Evolutionary conservation across 257 asterid genomes (phyloP).

Genomic region (Forsythia viridissima): DNA sequence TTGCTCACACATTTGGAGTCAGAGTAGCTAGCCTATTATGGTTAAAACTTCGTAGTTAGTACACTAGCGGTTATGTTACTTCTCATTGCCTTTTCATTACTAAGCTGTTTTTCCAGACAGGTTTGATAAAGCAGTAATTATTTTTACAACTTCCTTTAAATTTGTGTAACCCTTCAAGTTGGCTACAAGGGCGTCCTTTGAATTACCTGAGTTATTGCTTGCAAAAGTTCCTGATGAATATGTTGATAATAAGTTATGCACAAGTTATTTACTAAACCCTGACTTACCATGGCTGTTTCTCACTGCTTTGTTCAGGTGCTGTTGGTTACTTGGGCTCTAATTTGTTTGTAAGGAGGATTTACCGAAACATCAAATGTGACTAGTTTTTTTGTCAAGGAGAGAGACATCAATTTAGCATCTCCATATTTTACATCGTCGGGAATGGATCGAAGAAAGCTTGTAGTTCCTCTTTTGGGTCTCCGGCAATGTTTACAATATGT

Average conservation of each 20-base stretch:
- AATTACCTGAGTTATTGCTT: neutral
- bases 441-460: conserved; percentile 11
- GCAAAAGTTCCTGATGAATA: neutral
- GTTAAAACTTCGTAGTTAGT: neutral
- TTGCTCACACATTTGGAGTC: neutral
- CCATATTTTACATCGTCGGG: neutral
- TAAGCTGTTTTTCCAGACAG: neutral
- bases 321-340: conserved; percentile 61
- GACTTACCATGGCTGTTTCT: neutral
- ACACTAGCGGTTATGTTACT: neutral
- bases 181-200: neutral
- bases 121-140: neutral
- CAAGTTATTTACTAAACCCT: neutral
- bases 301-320: conserved; percentile 43
- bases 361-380: conserved; percentile 65
- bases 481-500: conserved; percentile 24
- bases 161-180: neutral
- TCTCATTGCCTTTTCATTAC: neutral
- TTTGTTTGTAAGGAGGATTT: conserved; percentile 66
- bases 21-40: neutral
- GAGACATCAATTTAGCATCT: conserved; percentile 16
- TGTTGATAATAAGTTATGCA: neutral
- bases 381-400: conserved; percentile 7
- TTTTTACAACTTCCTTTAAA: neutral
- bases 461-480: conserved; percentile 8